Evolutionary conservation across 495 filamentous ascomycete genomes (phyloP).

Genomic region (Tuber aestivum): DNA sequence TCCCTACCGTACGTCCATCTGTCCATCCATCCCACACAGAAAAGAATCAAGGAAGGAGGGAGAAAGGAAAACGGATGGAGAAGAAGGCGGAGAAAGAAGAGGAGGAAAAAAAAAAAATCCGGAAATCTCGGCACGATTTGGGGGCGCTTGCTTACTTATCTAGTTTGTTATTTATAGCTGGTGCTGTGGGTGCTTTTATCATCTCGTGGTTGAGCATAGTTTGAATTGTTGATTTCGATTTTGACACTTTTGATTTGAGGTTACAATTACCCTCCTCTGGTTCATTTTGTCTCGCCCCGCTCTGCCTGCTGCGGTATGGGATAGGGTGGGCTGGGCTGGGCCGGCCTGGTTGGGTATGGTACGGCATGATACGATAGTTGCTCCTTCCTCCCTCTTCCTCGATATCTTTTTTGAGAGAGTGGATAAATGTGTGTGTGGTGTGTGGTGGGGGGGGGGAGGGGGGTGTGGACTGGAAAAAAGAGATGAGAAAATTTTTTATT

Average conservation of each 20-base stretch:
- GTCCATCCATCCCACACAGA: not conserved
- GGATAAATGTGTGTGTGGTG: not conserved
- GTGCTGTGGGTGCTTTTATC: not conserved
- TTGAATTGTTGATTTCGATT: not conserved
- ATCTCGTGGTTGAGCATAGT: constrained; percentile 1
- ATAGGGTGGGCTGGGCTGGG: not conserved
- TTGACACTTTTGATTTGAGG: constrained; percentile 2
- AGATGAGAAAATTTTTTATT: not conserved
- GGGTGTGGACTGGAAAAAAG: not conserved
- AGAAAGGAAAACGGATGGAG: not conserved
- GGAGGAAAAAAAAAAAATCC: not conserved
- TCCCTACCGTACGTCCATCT: not conserved
- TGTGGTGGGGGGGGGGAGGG: not conserved
- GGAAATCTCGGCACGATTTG: constrained; percentile 4
- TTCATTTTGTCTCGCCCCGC: not conserved
- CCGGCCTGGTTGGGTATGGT: not conserved
- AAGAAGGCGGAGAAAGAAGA: not conserved
- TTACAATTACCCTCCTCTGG: constrained; percentile 4
- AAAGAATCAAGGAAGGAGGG: not conserved
- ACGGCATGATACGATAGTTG: not conserved
- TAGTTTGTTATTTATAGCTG: not conserved
- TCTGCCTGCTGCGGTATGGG: not conserved
- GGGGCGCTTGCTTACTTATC: not conserved
- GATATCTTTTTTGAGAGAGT: not conserved
- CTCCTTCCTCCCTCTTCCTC: not conserved